A percentile compares a stretch with the other conserved stretches of the same genome.
Evolutionary conservation across 1,284 basidiomycete species (phyloP).

Genomic region (Rhodotorula sp.): DNA sequence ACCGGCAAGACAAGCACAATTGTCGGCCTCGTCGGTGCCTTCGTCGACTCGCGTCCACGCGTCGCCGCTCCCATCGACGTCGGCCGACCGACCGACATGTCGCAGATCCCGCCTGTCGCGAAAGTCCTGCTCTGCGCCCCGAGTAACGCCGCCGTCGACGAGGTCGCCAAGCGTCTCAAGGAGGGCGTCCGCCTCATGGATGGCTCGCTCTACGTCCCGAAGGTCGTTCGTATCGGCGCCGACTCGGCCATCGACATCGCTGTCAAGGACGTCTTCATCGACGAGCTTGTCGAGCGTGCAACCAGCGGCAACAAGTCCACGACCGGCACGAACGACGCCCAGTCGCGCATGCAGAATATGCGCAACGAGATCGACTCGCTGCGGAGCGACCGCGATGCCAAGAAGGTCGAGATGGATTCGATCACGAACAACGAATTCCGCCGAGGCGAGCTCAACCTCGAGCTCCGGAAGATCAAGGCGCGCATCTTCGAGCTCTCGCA

Average conservation of each 20-base stretch:
- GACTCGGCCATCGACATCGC: slow-evolving; percentile 74
- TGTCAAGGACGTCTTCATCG: slow-evolving; percentile 84
- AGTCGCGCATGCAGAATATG: slow-evolving; percentile 53
- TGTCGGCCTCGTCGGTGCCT: slow-evolving; percentile 85
- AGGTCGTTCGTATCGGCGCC: slow-evolving; percentile 85
- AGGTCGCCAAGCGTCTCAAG: slow-evolving; percentile 84
- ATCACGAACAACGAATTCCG: slow-evolving; percentile 49
- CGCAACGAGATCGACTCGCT: slow-evolving; percentile 61
- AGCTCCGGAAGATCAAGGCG: slow-evolving; percentile 58
- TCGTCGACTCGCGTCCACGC: slow-evolving; percentile 54
- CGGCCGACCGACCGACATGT: slow-evolving; percentile 41
- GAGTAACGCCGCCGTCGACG: slow-evolving; percentile 97
- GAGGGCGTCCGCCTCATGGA: slow-evolving; percentile 67
- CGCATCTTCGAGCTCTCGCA: slow-evolving; percentile 65
- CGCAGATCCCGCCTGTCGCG: slow-evolving; percentile 51
- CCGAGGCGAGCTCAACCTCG: slow-evolving; percentile 57
- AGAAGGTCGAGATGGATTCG: slow-evolving; percentile 60
- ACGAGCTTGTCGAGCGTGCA: slow-evolving; percentile 75
- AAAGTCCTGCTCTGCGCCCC: slow-evolving; percentile 95
- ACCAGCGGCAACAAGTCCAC: slow-evolving; percentile 47
- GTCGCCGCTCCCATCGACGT: slow-evolving; percentile 29
- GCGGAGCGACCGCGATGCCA: slow-evolving; percentile 60
- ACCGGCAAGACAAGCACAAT: slow-evolving; percentile 99
- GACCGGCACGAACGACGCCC: slow-evolving; percentile 49
- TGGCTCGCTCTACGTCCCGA: slow-evolving; percentile 61